Base-by-base conservation (phyloP, 176 grass and related monocot genomes). In the Aegilops sharonensis region DNA sequence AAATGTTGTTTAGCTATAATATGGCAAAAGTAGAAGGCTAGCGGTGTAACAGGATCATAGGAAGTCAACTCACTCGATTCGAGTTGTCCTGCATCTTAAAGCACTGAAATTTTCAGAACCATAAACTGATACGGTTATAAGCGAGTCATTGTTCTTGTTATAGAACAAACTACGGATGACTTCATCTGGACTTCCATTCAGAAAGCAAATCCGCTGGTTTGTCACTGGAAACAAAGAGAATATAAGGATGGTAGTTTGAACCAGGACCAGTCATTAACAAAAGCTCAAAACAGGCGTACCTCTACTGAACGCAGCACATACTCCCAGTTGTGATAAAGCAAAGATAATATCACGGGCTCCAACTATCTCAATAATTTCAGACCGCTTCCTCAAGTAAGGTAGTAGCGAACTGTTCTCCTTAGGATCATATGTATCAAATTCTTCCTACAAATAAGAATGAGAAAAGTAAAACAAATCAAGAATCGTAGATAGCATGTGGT, bases 101-200 rank as follows among this genome's bases (percentile, higher is more conserved):
- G 86, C 85, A 81, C 86, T 84, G 83, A 89, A 91, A 70, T 86
- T 89, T 85, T 94, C 92, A 43, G 83, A 91, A 72, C 78, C 89
- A 84, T 91, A 91, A 36, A 89, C 89, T 27, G 92, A 94, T 37
- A 94, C 89, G 36, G 89, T 94, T 69, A 94, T 94, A 23, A 94
- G 79, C 24, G 92, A 94, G 67, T 94, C 86, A 8, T 91, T 89
- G 35, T 91, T 87, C 85, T 91, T 89, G 92, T 89, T 94, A 78
- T 94, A 91, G 67, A 94, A 91, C 75, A 94, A 83, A 45, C 89
- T 94, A 37, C 83, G 83, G 31, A 94, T 94, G 56, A 91, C 86
- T 91, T 91, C 92, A 84, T 94, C 92, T 63, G 89, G 89, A 79
- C 92, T 84, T 86, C 89, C 92, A 77, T 94, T 94, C 14, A 94